Base-by-base conservation (phyloP, 208 protist species). In the Acanthamoeba culbertsoni region DNA sequence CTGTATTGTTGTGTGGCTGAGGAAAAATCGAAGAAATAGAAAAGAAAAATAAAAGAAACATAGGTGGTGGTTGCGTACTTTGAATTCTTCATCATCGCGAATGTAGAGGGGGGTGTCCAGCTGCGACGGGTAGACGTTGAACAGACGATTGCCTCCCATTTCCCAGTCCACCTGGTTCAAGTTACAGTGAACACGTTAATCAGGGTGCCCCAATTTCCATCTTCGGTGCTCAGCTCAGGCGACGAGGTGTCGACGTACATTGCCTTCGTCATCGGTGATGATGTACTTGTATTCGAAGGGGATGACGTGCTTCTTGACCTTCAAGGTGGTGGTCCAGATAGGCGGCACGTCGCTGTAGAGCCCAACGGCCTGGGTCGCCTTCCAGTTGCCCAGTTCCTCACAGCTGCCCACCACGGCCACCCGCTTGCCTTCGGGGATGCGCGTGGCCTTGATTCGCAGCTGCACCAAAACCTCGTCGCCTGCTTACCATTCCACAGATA, bases 211-310 rank as follows among this genome's bases (percentile, higher is more conserved):
- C n/a, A n/a, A n/a, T n/a, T n/a, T n/a, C n/a, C n/a, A n/a, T n/a
- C n/a, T 59, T 1, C 1, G 16, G 28, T 20, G 8, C 26, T 65
- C 0, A 7, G 53, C 6, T 37, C 48, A 16, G 82, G 51, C 10
- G 23, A 75, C 26, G 35, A 68, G 10, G 26, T n/a, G 57, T 6
- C 3, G 33, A 31, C 71, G 48, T 91, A 92, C 77, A 28, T 92
- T 84, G 48, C 37, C 28, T 20, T 40, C 79, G 23, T 73, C 73
- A 42, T 89, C 91, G 40, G 55, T 63, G 55, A 94, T 89, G 71
- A 94, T 90, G 73, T 84, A 89, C 23, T 94, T 88, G 31, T 94
- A 94, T n/a, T 86, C 86, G 48, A 95, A 95, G 65, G 94, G 94
- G 35, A 95, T 57, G 43, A 73, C 73, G 59, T 95, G 84, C 37